Evolutionary conservation across 2,329 filamentous ascomycete species (phyloP).

Genomic region (Nemania sp.): DNA sequence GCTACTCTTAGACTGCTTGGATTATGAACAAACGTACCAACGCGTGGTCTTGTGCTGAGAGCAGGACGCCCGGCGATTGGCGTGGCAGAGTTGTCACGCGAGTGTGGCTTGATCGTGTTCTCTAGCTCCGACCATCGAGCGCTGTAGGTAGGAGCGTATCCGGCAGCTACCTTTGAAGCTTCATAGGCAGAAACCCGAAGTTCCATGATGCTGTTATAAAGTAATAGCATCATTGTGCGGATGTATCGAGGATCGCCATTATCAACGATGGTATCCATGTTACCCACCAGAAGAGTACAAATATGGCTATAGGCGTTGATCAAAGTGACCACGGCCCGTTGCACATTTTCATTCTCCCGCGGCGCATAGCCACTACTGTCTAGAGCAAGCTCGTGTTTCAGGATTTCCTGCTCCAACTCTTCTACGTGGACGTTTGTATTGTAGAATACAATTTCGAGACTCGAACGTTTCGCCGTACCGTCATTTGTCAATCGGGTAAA

Average conservation of each 20-base stretch:
- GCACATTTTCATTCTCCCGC: constrained; percentile 66
- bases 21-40: constrained; percentile 50
- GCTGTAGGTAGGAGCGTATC: constrained; percentile 30
- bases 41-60: constrained; percentile 44
- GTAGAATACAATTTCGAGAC: constrained; percentile 69
- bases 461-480: constrained; percentile 63
- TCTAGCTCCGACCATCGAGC: constrained; percentile 42
- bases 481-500: constrained; percentile 66
- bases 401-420: constrained; percentile 67
- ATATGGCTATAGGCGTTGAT: constrained; percentile 69
- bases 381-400: constrained; percentile 59
- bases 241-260: constrained; percentile 70
- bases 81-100: constrained; percentile 57
- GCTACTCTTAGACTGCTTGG: constrained; percentile 60
- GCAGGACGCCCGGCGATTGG: constrained; percentile 56
- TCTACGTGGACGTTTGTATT: constrained; percentile 70
- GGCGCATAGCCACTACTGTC: constrained; percentile 54
- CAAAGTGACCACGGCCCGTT: constrained; percentile 65
- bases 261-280: constrained; percentile 67
- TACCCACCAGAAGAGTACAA: constrained; percentile 62
- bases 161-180: constrained; percentile 33
- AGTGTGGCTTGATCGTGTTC: constrained; percentile 56
- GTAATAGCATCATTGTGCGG: constrained; percentile 64
- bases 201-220: constrained; percentile 72
- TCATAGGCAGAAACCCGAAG: constrained; percentile 57